Evolutionary conservation across 257 asterid genomes (phyloP).

Genomic region (Petrea volubilis): DNA sequence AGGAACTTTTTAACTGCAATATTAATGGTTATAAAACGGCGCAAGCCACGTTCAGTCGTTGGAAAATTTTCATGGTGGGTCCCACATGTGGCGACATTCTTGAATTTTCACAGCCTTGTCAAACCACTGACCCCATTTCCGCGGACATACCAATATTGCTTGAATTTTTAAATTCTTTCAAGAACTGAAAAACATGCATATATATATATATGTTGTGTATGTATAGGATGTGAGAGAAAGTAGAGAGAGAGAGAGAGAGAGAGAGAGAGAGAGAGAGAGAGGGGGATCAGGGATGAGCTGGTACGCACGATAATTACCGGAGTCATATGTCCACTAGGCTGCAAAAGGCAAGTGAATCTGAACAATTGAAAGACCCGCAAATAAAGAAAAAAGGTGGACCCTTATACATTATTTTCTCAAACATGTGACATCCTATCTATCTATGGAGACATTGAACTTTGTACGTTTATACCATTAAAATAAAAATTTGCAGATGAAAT

Average conservation of each 20-base stretch:
- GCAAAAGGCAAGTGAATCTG: slow-evolving; percentile 18
- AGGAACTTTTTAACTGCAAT: slow-evolving; percentile 24
- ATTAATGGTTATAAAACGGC: slow-evolving; percentile 28
- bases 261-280: background rate
- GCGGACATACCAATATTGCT: slow-evolving; percentile 31
- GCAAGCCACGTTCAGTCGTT: slow-evolving; percentile 42
- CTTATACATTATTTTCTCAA: slow-evolving; percentile 11
- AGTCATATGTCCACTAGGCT: slow-evolving; percentile 31
- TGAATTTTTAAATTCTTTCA: background rate
- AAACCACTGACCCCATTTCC: slow-evolving; percentile 26
- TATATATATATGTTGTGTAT: background rate
- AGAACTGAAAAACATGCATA: background rate
- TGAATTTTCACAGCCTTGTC: slow-evolving; percentile 36
- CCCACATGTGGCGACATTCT: slow-evolving; percentile 33
- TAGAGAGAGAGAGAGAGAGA: background rate
- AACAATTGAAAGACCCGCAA: slow-evolving; percentile 26
- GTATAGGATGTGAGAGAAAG: slow-evolving; percentile 19
- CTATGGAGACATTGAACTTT: background rate
- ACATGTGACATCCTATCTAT: slow-evolving; percentile 31
- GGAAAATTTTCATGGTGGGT: slow-evolving; percentile 32
- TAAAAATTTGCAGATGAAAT: background rate
- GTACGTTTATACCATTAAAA: background rate
- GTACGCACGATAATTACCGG: slow-evolving; percentile 35
- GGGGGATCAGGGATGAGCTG: slow-evolving; percentile 37
- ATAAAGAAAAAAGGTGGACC: slow-evolving; percentile 30